These are phyloP conservation scores for Coemansia pectinata DNA, from an alignment of 192 early-diverging fungal species.

Conservation along the genomic window DNA sequence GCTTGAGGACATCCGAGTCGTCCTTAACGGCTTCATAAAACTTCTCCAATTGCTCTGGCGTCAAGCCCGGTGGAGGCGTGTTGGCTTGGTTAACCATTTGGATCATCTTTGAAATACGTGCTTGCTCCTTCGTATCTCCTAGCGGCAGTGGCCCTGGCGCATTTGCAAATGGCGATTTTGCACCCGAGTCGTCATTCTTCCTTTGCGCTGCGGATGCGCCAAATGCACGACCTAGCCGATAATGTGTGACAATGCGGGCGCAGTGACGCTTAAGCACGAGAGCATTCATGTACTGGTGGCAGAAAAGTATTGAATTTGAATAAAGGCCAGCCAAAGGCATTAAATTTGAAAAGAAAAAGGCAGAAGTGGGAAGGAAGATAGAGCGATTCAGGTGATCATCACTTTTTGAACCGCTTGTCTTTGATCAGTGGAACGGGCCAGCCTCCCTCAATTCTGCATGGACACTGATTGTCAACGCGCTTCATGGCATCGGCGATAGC, in stretches of 20 bases:
- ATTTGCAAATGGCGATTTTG: constrained; percentile 29
- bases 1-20: constrained; percentile 50
- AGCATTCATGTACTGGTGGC: neutral
- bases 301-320: neutral
- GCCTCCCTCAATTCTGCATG: constrained; percentile 8
- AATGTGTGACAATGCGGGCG: neutral
- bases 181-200: neutral
- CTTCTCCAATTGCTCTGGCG: constrained; percentile 48
- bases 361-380: neutral
- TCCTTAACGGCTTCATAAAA: constrained; percentile 45
- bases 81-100: constrained; percentile 43
- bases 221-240: neutral
- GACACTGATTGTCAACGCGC: constrained; percentile 22
- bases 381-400: neutral
- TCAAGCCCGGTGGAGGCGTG: constrained; percentile 37
- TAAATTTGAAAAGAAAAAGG: neutral
- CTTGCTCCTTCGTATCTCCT: constrained; percentile 61
- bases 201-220: neutral
- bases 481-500: constrained; percentile 28
- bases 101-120: constrained; percentile 63
- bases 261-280: neutral
- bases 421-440: constrained; percentile 17
- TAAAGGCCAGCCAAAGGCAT: neutral
- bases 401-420: neutral
- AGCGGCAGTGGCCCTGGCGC: constrained; percentile 65